Base-by-base conservation (phyloP, 2,329 filamentous ascomycete genomes). In the Cadophora sp. region DNA sequence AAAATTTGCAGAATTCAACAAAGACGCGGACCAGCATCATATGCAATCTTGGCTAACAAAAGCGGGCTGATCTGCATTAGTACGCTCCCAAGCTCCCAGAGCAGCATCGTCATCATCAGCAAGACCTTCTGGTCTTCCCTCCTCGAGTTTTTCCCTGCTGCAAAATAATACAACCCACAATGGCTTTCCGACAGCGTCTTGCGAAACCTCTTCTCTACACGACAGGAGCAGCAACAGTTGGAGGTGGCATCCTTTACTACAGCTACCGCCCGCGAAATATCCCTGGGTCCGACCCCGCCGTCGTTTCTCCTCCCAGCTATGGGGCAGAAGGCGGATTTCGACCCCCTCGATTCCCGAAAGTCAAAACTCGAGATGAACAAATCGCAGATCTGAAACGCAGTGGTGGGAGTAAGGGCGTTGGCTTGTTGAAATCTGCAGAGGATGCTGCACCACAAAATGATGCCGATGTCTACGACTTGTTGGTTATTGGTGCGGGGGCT, bases 401-500 rank as follows among this genome's bases (percentile, higher is more conserved):
- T 66, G 74, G 73, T 76, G 84, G 71, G 83, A 90, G 73, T 81
- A 82, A 81, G 24, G 72, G 69, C 22, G 62, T 67, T 1, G 85
- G 86, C 37, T 81, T 92, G 70, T 61, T 84, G 78, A 82, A 83
- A 79, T 78, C 84, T 80, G 79, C 79, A 62, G 78, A 77, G 27
- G 77, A 81, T 31, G 68, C 29, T 26, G 55, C 68, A 3, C 66
- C 70, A 26, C 70, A 73, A 31, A 77, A 78, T 67, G 79, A 81
- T 26, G 48, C 34, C 62, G 85, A 86, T 77, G 65, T 78, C 2
- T 92, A 92, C 76, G 91, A 92, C 79, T 81, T 92, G 73, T 80
- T 92, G 68, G 81, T 92, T 69, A 90, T 92, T 77, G 91, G 91
- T 48, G 90, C 86, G 66, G 91, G 91, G 61, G 90, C 91, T 4